Percentiles rank a stretch among this genome's conserved stretches.
phyloP scores from a whole-genome alignment of 1,139 yeast genomes.

The Hyphopichia buzzinii region DNA sequence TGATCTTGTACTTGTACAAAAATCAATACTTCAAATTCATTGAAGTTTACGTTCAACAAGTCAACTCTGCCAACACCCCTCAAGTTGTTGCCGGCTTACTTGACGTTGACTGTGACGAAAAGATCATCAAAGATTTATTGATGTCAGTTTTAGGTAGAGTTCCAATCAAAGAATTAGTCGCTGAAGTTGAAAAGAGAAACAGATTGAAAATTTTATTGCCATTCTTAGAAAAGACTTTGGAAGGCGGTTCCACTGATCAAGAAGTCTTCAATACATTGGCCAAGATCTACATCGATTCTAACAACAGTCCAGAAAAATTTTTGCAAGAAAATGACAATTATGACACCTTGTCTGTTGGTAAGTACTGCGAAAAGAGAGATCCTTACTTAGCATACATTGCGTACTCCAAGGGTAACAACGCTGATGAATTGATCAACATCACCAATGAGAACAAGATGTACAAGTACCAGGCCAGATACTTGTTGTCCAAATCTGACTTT shows the following conservation, averaged over 20 bases:
- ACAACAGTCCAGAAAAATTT: conserved; percentile 96
- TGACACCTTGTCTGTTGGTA: conserved; percentile 93
- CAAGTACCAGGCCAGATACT: conserved; percentile 96
- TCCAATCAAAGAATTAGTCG: conserved; percentile 84
- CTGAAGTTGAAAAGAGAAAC: conserved; percentile 95
- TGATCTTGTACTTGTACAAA: conserved; percentile 89
- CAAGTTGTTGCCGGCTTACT: conserved; percentile 94
- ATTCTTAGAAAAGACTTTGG: conserved; percentile 84
- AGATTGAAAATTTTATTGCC: conserved; percentile 89
- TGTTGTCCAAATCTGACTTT: conserved; percentile 80
- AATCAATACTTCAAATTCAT: conserved; percentile 93
- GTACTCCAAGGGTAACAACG: conserved; percentile 91
- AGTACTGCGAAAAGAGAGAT: conserved; percentile 98
- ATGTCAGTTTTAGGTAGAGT: conserved; percentile 91
- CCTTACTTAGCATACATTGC: conserved; percentile 97
- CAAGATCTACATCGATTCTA: conserved; percentile 94
- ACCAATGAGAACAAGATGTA: conserved; percentile 98
- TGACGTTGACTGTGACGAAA: conserved; percentile 97
- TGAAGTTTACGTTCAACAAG: conserved; percentile 96
- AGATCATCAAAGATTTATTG: conserved; percentile 75
- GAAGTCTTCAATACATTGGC: conserved; percentile 95
- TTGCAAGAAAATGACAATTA: conserved; percentile 85
- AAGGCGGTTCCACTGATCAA: conserved; percentile 85
- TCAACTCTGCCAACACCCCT: conserved; percentile 92
- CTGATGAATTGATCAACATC: conserved; percentile 81